Conservation (phyloP, 345 rosid species). For the Excoecaria agallocha region DNA sequence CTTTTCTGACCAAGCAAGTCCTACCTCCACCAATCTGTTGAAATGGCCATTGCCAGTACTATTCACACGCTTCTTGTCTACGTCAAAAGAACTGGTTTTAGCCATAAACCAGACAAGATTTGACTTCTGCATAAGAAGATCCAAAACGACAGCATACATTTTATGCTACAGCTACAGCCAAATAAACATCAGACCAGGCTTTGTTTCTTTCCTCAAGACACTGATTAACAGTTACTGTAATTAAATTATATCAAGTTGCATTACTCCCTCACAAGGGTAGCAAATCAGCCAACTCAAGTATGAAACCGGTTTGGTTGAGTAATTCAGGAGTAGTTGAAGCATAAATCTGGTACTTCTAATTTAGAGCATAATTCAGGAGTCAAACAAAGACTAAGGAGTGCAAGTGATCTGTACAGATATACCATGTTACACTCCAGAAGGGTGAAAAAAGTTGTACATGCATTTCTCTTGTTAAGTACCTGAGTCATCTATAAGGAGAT, state of each 20-base stretch:
- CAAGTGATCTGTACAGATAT: slow-evolving; percentile 41
- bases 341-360: not conserved
- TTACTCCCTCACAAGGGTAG: not conserved
- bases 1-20: not conserved
- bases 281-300: not conserved
- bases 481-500: slow-evolving; percentile 11
- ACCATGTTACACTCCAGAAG: slow-evolving; percentile 32
- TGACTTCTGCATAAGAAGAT: not conserved
- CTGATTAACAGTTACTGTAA: too few species aligned
- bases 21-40: not conserved
- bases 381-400: slow-evolving; percentile 19
- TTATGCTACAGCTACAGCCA: too few species aligned
- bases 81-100: not conserved
- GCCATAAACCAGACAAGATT: not conserved
- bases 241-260: not conserved
- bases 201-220: too few species aligned
- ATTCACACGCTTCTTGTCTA: slow-evolving; percentile 7
- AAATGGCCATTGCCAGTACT: not conserved
- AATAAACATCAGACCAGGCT: too few species aligned
- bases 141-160: not conserved
- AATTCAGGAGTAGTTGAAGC: too few species aligned
- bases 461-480: slow-evolving; percentile 24
- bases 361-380: slow-evolving; percentile 1
- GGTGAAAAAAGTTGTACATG: slow-evolving; percentile 29
- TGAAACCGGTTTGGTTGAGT: too few species aligned